These are phyloP conservation scores for Teunomyces lycoperdinae DNA, from an alignment of 805 yeast species.

Conservation along the genomic window DNA sequence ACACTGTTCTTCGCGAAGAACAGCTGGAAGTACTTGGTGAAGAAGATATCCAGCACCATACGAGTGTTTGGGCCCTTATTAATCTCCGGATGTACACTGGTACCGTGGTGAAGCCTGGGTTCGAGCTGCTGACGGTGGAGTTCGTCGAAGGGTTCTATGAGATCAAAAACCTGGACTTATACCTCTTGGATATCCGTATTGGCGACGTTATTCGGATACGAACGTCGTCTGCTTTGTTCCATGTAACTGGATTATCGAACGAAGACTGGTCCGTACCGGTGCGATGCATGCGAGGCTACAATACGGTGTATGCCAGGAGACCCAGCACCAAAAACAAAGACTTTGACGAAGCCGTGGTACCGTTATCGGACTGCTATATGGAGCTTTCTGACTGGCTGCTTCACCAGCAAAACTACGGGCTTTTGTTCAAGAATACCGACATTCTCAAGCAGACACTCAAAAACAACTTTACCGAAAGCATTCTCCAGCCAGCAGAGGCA, in stretches of 20 bases:
- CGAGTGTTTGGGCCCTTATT: constrained; percentile 54
- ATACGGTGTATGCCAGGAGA: constrained; percentile 41
- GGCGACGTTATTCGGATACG: constrained; percentile 51
- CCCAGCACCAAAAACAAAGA: constrained; percentile 11
- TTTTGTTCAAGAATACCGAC: constrained; percentile 18
- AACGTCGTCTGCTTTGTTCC: constrained; percentile 28
- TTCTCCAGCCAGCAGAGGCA: neutral
- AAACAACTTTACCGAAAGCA: neutral
- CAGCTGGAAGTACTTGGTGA: constrained; percentile 1
- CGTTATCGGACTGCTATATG: constrained; percentile 35
- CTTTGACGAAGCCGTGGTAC: constrained; percentile 15
- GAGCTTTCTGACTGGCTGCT: constrained; percentile 37
- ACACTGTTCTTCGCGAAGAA: constrained; percentile 8
- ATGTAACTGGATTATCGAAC: constrained; percentile 44
- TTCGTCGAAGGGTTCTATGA: constrained; percentile 38
- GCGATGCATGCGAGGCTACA: constrained; percentile 61
- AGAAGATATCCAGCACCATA: constrained; percentile 11
- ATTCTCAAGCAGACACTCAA: constrained; percentile 15
- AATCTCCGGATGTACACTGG: constrained; percentile 54
- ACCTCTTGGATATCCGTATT: constrained; percentile 50
- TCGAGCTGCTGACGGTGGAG: constrained; percentile 31
- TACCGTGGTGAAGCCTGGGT: constrained; percentile 23
- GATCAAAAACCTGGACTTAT: constrained; percentile 37
- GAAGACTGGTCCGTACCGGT: constrained; percentile 24
- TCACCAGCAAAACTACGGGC: constrained; percentile 33